A percentile compares a stretch with the other conserved stretches of the same genome.
phyloP scores from a whole-genome alignment of 257 asterid species.

The Galeopsis tetrahit region DNA sequence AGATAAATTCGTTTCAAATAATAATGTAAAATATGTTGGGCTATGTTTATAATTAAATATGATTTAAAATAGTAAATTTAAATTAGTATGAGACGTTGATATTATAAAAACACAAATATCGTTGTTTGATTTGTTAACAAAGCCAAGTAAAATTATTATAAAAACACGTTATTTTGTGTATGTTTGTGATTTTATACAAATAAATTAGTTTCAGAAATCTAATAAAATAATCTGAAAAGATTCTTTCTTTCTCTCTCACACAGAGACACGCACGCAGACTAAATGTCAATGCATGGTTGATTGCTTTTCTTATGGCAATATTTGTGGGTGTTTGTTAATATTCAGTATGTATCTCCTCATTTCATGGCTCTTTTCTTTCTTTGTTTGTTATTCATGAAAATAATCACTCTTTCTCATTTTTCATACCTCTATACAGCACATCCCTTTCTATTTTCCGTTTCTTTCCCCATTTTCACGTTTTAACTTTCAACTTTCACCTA shows the following conservation, averaged over 20 bases:
- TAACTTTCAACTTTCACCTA: slow-evolving; percentile 31
- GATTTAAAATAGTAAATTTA: too few relatives aligned
- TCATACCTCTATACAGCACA: not conserved
- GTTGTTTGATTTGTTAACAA: too few relatives aligned
- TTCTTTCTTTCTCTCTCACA: slow-evolving; percentile 15
- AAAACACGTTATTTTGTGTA: too few relatives aligned
- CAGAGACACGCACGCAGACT: slow-evolving; percentile 14
- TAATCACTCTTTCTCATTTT: slow-evolving; percentile 17
- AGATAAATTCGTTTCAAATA: too few relatives aligned
- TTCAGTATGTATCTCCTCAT: slow-evolving; percentile 29
- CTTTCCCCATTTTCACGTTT: slow-evolving; percentile 23
- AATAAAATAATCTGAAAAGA: too few relatives aligned
- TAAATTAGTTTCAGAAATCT: too few relatives aligned
- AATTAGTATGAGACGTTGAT: too few relatives aligned
- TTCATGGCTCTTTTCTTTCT: slow-evolving; percentile 35
- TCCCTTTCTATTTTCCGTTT: slow-evolving; percentile 18
- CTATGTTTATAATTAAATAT: too few relatives aligned
- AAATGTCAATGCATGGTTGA: slow-evolving; percentile 37
- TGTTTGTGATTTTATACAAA: too few relatives aligned
- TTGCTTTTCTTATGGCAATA: slow-evolving; percentile 28
- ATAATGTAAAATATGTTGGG: too few relatives aligned
- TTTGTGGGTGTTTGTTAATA: slow-evolving; percentile 21
- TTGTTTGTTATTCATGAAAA: slow-evolving; percentile 25
- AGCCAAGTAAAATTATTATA: too few relatives aligned
- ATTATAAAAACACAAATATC: too few relatives aligned